Percentiles rank a stretch among this genome's conserved stretches.
Evolutionary conservation across 2,329 filamentous ascomycete genomes (phyloP).

Genomic region (Diaporthe aspalathi): DNA sequence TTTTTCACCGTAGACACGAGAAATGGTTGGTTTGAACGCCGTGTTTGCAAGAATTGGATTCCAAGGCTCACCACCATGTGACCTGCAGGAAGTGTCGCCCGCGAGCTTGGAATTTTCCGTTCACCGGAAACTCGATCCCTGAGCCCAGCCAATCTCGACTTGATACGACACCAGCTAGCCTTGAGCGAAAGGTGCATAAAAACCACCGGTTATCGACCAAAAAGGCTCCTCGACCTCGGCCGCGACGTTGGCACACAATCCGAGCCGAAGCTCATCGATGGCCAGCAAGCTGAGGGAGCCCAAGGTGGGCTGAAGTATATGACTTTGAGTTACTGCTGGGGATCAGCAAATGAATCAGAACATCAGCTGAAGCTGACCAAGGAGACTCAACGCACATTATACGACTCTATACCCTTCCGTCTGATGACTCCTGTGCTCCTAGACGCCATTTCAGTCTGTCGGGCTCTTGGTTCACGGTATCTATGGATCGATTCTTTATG

Average conservation of each 20-base stretch:
- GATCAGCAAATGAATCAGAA: neutral
- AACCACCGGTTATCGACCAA: neutral
- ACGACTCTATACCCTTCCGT: neutral
- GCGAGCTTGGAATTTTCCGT: neutral
- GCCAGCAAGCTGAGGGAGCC: neutral
- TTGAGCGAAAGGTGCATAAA: neutral
- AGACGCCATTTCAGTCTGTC: neutral
- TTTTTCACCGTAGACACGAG: neutral
- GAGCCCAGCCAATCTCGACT: neutral
- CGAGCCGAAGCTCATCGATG: neutral
- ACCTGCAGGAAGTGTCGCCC: neutral
- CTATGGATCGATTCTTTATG: neutral
- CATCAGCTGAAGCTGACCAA: neutral
- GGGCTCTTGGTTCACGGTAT: neutral
- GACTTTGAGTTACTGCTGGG: neutral
- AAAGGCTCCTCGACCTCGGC: neutral
- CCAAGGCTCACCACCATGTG: too few species aligned
- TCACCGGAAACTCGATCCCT: neutral
- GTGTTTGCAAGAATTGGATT: too few species aligned
- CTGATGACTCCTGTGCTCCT: neutral
- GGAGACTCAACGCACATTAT: neutral
- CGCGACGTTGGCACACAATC: neutral
- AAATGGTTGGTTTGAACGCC: neutral
- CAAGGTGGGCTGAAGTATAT: neutral
- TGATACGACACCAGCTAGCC: neutral